Percentiles rank a stretch among this genome's conserved stretches.
phyloP scores from a whole-genome alignment of 192 early-diverging fungal species.

The Allomyces macrogynus region DNA sequence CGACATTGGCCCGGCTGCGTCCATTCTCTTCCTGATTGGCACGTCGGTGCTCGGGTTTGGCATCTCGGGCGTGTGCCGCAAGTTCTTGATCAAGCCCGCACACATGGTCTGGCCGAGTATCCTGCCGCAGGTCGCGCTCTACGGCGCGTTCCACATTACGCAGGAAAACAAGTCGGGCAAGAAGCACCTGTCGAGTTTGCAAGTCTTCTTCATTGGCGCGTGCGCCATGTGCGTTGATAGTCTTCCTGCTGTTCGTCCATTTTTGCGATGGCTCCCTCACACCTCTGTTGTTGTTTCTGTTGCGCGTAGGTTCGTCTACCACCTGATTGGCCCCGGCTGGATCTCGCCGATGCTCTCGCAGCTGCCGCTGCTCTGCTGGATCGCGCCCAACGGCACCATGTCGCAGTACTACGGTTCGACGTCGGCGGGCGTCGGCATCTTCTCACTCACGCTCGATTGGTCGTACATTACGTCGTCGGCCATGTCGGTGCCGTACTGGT shows the following conservation, averaged over 20 bases:
- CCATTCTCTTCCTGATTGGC: slow-evolving; percentile 42
- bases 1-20: not conserved
- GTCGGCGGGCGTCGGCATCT: slow-evolving; percentile 38
- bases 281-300: slow-evolving; percentile 17
- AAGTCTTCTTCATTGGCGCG: not conserved
- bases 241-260: slow-evolving; percentile 6
- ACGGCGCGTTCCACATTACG: slow-evolving; percentile 48
- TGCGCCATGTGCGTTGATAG: slow-evolving; percentile 2
- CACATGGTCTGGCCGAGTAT: slow-evolving; percentile 75
- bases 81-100: slow-evolving; percentile 62
- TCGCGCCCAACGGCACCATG: slow-evolving; percentile 12
- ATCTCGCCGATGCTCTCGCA: slow-evolving; percentile 45
- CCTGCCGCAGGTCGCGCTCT: slow-evolving; percentile 54
- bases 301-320: slow-evolving; percentile 22
- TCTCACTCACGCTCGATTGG: slow-evolving; percentile 58
- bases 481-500: slow-evolving; percentile 45
- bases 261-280: slow-evolving; percentile 20
- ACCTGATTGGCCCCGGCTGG: slow-evolving; percentile 34
- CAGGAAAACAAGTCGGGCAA: not conserved
- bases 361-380: slow-evolving; percentile 39
- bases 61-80: slow-evolving; percentile 49
- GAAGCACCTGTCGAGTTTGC: not conserved
- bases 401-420: slow-evolving; percentile 6
- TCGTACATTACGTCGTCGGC: slow-evolving; percentile 34
- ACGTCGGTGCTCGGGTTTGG: slow-evolving; percentile 48